Base-by-base conservation (phyloP, 257 asterid genomes). In the Przewalskia tangutica region DNA sequence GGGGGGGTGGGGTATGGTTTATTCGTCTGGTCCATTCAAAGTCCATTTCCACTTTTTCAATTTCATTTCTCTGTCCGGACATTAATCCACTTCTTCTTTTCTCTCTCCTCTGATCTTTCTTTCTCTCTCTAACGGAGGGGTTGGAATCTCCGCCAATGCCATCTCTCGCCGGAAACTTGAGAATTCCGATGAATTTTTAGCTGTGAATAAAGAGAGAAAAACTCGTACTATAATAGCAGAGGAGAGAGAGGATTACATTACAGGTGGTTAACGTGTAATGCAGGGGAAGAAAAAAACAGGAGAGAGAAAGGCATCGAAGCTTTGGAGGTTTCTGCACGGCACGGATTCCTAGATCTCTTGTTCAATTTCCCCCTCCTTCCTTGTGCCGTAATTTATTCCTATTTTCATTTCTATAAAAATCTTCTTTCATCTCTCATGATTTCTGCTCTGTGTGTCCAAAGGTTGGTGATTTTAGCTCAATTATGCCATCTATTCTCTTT, bases 331-430 rank as follows among this genome's bases (percentile, higher is more conserved):
- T 85, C 90, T 95, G 94, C 98, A 90, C 97, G 98, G 92, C 97
- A 93, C 95, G 89, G 94, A 90, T 88, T 86, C 94, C 94, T 89
- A 91, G 97, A 95, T 95, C 97, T 91, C 97, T 94, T 86, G 93
- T 89, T 81, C 91, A 86, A 85, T 89, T 90, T 81, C 81, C 85
- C 82, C 83, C 77, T 53, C 40, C 44, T 82, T 81, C 92, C 96
- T 92, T 93, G 84, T 85, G 90, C 93, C 97, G 89, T 92, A 91
- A 93, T 91, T 89, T 87, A 93, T 94, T 91, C 97, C 89, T 79
- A 84, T 87, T 86, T 70, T 65, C 54, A 56, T 76, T 78, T 68
- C 54, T 68, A 14, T 42, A 66, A 40, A 70, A 23, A 51, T 77
- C 84, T 82, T 44, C 77, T 71, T 79, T 79, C 64, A 66, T 84